phyloP scores from a whole-genome alignment of 2,329 filamentous ascomycete genomes.

The Penicillium sp. region DNA sequence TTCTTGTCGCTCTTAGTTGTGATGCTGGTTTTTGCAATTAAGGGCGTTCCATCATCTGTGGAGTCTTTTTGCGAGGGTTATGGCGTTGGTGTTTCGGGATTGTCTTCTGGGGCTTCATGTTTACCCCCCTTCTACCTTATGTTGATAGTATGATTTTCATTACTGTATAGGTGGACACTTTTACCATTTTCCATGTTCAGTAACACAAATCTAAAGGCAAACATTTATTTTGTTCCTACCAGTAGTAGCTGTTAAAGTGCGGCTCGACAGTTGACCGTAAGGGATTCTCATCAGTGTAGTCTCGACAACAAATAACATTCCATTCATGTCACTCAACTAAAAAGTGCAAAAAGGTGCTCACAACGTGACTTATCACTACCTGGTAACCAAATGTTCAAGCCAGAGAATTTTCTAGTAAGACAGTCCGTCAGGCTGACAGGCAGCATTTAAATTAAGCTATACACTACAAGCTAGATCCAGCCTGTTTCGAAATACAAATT shows the following conservation, averaged over 20 bases:
- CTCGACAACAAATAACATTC: neutral
- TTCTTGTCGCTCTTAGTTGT: neutral
- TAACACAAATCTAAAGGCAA: neutral
- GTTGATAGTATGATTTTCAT: neutral
- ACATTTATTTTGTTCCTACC: neutral
- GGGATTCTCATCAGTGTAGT: too few species aligned
- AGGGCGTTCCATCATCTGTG: neutral
- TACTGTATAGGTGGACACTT: neutral
- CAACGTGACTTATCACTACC: neutral
- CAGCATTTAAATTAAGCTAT: neutral
- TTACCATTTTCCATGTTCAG: neutral
- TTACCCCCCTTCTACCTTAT: neutral
- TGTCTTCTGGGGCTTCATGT: neutral
- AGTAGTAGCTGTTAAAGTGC: too few species aligned
- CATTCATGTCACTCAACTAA: neutral
- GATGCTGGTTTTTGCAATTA: slow-evolving; percentile 11
- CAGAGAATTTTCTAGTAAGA: neutral
- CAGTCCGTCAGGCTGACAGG: too few species aligned
- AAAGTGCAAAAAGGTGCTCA: neutral
- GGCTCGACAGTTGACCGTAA: too few species aligned
- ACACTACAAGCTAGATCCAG: neutral
- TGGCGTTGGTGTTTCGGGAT: neutral
- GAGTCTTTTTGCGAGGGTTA: neutral
- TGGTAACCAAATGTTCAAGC: neutral
- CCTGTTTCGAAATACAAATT: neutral